phyloP scores from a whole-genome alignment of 2,329 filamentous ascomycete species.

The Apiospora saccharicola region DNA sequence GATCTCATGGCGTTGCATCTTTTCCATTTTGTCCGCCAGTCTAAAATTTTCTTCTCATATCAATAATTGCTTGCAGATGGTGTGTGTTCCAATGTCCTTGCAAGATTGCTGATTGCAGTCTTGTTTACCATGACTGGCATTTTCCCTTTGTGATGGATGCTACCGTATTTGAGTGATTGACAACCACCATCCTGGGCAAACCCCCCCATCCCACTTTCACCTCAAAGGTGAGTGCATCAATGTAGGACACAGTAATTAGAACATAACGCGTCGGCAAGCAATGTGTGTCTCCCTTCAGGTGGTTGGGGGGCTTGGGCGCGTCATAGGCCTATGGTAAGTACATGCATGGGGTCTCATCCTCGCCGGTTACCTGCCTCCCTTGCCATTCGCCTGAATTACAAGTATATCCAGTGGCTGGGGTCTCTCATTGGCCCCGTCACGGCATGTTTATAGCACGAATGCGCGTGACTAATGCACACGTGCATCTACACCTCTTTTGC shows the following conservation, averaged over 20 bases:
- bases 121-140: constrained; percentile 7
- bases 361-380: background rate
- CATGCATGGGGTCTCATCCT: background rate
- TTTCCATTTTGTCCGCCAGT: background rate
- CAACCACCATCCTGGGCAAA: background rate
- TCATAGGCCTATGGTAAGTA: background rate
- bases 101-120: constrained; percentile 13
- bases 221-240: background rate
- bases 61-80: background rate
- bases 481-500: background rate
- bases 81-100: background rate
- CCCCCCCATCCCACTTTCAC: background rate
- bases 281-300: constrained; percentile 16
- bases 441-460: constrained; percentile 13
- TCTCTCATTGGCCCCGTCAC: constrained; percentile 3
- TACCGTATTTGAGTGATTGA: background rate
- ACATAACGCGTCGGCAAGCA: background rate
- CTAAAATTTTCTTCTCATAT: background rate
- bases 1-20: background rate
- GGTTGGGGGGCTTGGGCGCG: constrained; percentile 6
- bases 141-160: constrained; percentile 4
- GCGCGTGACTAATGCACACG: constrained; percentile 7
- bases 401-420: constrained; percentile 6
- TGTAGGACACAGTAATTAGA: background rate
- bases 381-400: background rate